phyloP scores from a whole-genome alignment of 306 rosid genomes.

The Lathyrus aphaca region DNA sequence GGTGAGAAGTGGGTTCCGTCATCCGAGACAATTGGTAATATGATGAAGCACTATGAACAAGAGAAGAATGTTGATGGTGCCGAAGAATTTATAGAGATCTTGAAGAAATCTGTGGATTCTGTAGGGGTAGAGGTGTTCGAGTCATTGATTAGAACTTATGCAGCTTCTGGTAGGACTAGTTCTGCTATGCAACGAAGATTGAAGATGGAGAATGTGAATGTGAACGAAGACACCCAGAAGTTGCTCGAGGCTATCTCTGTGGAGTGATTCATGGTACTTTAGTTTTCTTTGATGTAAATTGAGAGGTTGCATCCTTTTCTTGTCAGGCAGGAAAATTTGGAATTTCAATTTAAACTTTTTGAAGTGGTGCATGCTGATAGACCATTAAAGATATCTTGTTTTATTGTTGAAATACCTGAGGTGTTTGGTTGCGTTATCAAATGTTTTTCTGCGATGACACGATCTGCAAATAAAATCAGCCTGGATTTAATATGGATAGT shows the following conservation, averaged over 20 bases:
- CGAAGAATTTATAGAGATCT: slow-evolving; percentile 67
- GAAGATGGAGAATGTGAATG: slow-evolving; percentile 87
- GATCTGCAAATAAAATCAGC: no score
- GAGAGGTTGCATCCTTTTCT: slow-evolving; percentile 35
- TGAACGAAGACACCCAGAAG: slow-evolving; percentile 62
- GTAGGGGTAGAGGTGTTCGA: slow-evolving; percentile 66
- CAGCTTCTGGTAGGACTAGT: slow-evolving; percentile 73
- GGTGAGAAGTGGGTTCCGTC: slow-evolving; percentile 77
- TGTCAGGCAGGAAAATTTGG: slow-evolving; percentile 40
- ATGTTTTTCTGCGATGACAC: no score
- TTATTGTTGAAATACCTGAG: no score
- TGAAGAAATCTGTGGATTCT: slow-evolving; percentile 64
- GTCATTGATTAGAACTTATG: slow-evolving; percentile 76
- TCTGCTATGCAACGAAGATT: slow-evolving; percentile 57
- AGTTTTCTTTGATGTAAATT: slow-evolving; percentile 41
- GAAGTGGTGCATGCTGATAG: slow-evolving; percentile 23
- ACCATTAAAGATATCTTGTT: slow-evolving; percentile 26
- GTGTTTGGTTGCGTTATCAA: no score
- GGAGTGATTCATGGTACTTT: slow-evolving; percentile 51
- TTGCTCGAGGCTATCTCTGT: slow-evolving; percentile 65
- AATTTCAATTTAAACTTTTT: slow-evolving; percentile 30
- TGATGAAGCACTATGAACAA: slow-evolving; percentile 73
- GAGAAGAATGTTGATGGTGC: slow-evolving; percentile 86
- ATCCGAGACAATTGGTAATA: slow-evolving; percentile 41
- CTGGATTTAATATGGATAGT: no score